A percentile compares a stretch with the other conserved stretches of the same genome.
Conservation (phyloP, 352 stramenopile species). For the Phytophthora meadii region DNA sequence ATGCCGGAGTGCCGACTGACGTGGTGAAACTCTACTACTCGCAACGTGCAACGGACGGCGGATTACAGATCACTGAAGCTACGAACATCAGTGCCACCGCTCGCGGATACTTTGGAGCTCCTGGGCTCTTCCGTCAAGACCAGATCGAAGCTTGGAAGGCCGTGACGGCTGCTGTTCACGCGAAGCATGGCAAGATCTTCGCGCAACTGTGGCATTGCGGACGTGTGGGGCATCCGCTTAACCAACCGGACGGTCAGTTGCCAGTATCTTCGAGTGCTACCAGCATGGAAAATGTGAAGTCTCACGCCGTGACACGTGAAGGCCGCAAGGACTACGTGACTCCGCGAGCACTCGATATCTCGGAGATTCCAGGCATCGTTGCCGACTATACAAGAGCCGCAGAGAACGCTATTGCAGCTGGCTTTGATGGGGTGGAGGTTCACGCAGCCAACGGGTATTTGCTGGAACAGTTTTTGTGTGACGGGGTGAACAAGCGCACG, state of each 20-base stretch:
- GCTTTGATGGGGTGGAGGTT: slow-evolving; percentile 92
- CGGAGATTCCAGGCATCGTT: slow-evolving; percentile 74
- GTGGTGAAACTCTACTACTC: slow-evolving; percentile 49
- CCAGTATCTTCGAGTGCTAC: slow-evolving; percentile 23
- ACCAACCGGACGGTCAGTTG: slow-evolving; percentile 21
- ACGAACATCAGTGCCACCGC: slow-evolving; percentile 51
- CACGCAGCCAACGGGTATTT: slow-evolving; percentile 92
- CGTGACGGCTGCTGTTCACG: slow-evolving; percentile 43
- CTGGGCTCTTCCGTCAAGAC: slow-evolving; percentile 47
- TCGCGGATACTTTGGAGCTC: slow-evolving; percentile 33
- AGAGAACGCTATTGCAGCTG: slow-evolving; percentile 64
- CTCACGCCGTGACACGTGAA: slow-evolving; percentile 16
- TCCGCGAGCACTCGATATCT: slow-evolving; percentile 59
- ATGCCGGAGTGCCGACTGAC: slow-evolving; percentile 29
- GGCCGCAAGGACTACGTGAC: slow-evolving; percentile 45
- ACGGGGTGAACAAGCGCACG: slow-evolving; percentile 70
- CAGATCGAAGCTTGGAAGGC: slow-evolving; percentile 44
- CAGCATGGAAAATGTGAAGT: slow-evolving; percentile 4
- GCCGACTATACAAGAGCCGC: slow-evolving; percentile 72
- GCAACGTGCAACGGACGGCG: slow-evolving; percentile 48
- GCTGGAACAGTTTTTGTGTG: slow-evolving; percentile 88
- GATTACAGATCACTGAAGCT: slow-evolving; percentile 60
- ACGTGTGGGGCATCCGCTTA: slow-evolving; percentile 23
- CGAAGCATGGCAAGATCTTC: slow-evolving; percentile 24
- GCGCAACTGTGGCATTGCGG: slow-evolving; percentile 26